Evolutionary conservation across 768 basidiomycete species (phyloP), one percentile per base, ranked within the genome.

Genomic region (Mycena pura): DNA sequence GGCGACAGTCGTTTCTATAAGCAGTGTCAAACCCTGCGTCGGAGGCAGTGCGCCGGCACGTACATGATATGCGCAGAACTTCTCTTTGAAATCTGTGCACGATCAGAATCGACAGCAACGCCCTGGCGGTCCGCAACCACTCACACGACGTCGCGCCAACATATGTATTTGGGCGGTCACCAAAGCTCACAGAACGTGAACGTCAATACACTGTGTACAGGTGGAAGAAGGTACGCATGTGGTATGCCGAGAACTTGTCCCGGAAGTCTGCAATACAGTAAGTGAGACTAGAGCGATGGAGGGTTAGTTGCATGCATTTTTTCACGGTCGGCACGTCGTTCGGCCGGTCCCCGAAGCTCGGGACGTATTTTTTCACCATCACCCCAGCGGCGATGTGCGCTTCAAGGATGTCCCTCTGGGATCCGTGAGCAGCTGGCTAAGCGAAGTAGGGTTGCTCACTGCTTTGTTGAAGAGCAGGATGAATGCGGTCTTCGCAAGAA

Each of bases 381-480:
- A 89, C 77, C 19, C 88, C 88, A 3, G 84, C 73, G 10, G 76
- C 77, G 44, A 92, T 76, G 4, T 84, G 89, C 5, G 81, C 76
- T 41, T 76, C 72, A 21, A 90, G 71, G 25, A 90, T 83, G 54
- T 85, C 84, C 84, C 76, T 91, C 84, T 76, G 60, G 58, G 14
- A 49, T 36, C 2, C 32, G 19, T 38, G 29, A 32, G n/a, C 57
- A 11, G 10, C 11, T 15, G 7, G 5, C 3, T 31, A 13, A 24
- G 21, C n/a, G 19, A 41, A 17, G 7, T 29, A 22, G 25, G 15
- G 21, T 15, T 7, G 65, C 72, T 24, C 60, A 83, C n/a, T n/a
- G n/a, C 86, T 77, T 92, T 92, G 70, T 93, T 93, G 59, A 92
- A 78, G 74, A 93, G 92, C 13, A 92, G 73, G 27, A 92, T 86